A percentile compares a stretch with the other conserved stretches of the same genome.
These are phyloP conservation scores for Petunia secreta DNA, from an alignment of 257 asterid genomes.

Conservation along the genomic window DNA sequence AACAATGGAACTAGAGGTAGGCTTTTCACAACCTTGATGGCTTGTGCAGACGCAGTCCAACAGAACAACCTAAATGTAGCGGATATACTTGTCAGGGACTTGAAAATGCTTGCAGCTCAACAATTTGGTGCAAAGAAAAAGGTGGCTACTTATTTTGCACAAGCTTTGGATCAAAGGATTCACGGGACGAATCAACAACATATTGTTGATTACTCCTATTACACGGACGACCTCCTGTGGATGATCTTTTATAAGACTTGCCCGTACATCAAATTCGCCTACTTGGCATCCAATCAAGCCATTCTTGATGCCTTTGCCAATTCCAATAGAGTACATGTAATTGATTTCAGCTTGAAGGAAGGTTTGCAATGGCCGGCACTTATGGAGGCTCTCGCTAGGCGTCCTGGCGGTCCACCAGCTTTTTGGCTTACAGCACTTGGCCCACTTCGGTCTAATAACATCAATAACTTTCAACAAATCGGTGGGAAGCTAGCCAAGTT, in stretches of 20 bases:
- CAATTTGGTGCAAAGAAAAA: slow-evolving; percentile 13
- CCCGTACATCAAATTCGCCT: slow-evolving; percentile 50
- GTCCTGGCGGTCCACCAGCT: slow-evolving; percentile 39
- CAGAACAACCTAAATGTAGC: slow-evolving; percentile 27
- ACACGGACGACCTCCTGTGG: slow-evolving; percentile 25
- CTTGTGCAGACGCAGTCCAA: slow-evolving; percentile 73
- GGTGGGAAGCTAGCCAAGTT: slow-evolving; percentile 21
- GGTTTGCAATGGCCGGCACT: slow-evolving; percentile 73
- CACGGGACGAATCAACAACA: slow-evolving; percentile 8
- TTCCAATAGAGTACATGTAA: slow-evolving; percentile 42
- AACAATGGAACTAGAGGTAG: slow-evolving; percentile 54
- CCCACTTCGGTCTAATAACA: slow-evolving; percentile 21
- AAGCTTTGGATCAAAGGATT: slow-evolving; percentile 22
- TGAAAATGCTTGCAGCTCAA: slow-evolving; percentile 23
- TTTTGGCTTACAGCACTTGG: slow-evolving; percentile 50
- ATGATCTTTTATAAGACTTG: slow-evolving; percentile 44
- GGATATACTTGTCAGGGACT: too few species aligned
- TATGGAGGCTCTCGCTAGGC: slow-evolving; percentile 54
- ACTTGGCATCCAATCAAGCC: slow-evolving; percentile 55
- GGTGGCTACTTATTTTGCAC: slow-evolving; percentile 41
- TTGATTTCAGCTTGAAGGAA: slow-evolving; percentile 60
- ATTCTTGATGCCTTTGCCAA: slow-evolving; percentile 53
- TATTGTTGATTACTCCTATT: neutral
- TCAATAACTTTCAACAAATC: neutral
- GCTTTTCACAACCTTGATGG: slow-evolving; percentile 68